phyloP scores from a whole-genome alignment of 345 rosid species.

The Brassica nigra region DNA sequence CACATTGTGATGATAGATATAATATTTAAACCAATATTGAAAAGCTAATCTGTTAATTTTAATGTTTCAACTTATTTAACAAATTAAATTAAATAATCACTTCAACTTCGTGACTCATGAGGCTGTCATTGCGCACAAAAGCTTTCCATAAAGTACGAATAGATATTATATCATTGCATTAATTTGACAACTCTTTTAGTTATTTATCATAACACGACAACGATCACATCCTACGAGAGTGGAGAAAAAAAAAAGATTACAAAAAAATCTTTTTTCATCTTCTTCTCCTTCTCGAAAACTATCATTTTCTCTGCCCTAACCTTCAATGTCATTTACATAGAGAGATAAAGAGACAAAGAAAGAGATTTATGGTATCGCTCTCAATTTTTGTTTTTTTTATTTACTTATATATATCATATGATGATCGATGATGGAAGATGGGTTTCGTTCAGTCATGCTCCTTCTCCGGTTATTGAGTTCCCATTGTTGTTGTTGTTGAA shows the following conservation, averaged over 20 bases:
- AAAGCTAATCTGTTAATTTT: not conserved
- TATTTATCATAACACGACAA: constrained; percentile 30
- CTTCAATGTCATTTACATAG: constrained; percentile 31
- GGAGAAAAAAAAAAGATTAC: not conserved
- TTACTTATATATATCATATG: constrained; percentile 27
- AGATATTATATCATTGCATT: not conserved
- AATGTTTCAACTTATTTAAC: not conserved
- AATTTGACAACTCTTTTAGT: constrained; percentile 14
- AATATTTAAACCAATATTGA: not conserved
- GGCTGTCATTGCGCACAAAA: constrained; percentile 15
- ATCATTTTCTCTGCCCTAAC: constrained; percentile 25
- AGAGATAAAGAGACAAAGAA: constrained; percentile 26
- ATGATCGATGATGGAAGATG: constrained; percentile 48
- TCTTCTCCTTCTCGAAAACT: constrained; percentile 16
- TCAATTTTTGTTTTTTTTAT: not conserved
- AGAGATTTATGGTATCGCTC: constrained; percentile 4
- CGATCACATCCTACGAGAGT: constrained; percentile 6
- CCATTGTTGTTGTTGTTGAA: constrained; percentile 59
- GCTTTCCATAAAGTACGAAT: constrained; percentile 15
- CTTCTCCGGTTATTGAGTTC: constrained; percentile 47
- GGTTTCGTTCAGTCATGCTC: constrained; percentile 47
- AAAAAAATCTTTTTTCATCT: not conserved
- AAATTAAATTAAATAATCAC: not conserved
- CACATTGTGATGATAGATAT: not conserved
- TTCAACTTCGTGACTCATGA: not conserved